Base-by-base conservation (phyloP, 106 monocot genomes). In the Dactylorhiza incarnata region DNA sequence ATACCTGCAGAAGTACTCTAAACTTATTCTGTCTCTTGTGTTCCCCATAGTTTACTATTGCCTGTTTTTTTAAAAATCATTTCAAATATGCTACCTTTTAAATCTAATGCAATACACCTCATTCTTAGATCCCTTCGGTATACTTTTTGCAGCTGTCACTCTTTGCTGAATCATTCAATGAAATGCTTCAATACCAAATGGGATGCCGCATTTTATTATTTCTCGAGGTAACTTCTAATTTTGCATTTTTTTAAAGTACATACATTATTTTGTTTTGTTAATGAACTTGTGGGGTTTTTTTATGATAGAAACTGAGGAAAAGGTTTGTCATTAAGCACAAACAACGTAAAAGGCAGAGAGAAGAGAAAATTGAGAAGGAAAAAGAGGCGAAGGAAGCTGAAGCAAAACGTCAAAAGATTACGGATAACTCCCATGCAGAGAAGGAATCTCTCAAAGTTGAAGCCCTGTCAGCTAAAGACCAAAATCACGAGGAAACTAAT, bases 121-220 rank as follows among this genome's bases (percentile, higher is more conserved):
- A 24, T 62, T 58, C 45, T 62, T 68, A 5, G 13, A 15, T 77
- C 8, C 47, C 47, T 49, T 66, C 25, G 46, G 23, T 50, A 66
- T 79, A 46, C 37, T 37, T 79, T 48, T 29, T 85, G 52, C 78
- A 99, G 99, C 83, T 99, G 76, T 99, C 99, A 48, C 77, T 99
- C 19, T 99, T 94, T 92, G 99, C 99, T 0, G 99, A 99, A 78
- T 83, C 94, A 7, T 74, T 99, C 25, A 83, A 89, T 81, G 99
- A 99, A 83, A 89, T 99, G 99, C 83, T 99, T 72, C 99, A 99
- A 70, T 92, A 91, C 77, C 78, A 94, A 77, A 99, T 99, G 99
- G 99, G 94, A 8, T 89, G 89, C 56, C 83, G 85, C 6, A 71
- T 99, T 50, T 79, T 99, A 49, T 82, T 84, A 23, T 99, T 94